phyloP scores from a whole-genome alignment of 306 rosid species.

The Luffa acutangula region DNA sequence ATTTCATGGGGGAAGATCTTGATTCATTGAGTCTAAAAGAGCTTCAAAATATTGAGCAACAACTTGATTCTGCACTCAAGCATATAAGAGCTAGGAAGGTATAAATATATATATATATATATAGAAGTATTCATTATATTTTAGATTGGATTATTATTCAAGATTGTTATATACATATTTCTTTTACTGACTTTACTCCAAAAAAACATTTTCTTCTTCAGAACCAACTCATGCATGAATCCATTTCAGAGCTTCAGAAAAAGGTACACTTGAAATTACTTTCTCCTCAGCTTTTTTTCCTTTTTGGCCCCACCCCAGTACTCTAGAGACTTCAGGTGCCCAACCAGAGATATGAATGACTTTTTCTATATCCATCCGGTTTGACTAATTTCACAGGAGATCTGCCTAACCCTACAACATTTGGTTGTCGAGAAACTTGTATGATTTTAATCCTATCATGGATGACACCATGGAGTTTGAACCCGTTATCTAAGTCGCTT shows the following conservation, averaged over 20 bases:
- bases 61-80: slow-evolving; percentile 73
- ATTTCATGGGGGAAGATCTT: slow-evolving; percentile 70
- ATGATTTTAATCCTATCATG: too few species aligned
- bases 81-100: slow-evolving; percentile 74
- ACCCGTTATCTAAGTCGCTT: too few species aligned
- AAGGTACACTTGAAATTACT: slow-evolving; percentile 23
- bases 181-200: background rate
- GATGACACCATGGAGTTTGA: too few species aligned
- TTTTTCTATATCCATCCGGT: too few species aligned
- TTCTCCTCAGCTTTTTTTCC: background rate
- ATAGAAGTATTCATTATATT: background rate
- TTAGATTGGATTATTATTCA: background rate
- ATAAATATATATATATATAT: background rate
- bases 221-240: slow-evolving; percentile 78
- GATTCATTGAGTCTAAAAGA: slow-evolving; percentile 48
- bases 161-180: background rate
- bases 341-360: too few species aligned
- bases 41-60: slow-evolving; percentile 80
- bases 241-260: slow-evolving; percentile 70
- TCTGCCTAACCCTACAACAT: too few species aligned
- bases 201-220: slow-evolving; percentile 18
- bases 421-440: too few species aligned
- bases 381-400: too few species aligned
- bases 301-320: too few species aligned
- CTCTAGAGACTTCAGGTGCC: too few species aligned